These are phyloP conservation scores for Candida sp. DNA, from an alignment of 1,139 yeast species.

Conservation along the genomic window DNA sequence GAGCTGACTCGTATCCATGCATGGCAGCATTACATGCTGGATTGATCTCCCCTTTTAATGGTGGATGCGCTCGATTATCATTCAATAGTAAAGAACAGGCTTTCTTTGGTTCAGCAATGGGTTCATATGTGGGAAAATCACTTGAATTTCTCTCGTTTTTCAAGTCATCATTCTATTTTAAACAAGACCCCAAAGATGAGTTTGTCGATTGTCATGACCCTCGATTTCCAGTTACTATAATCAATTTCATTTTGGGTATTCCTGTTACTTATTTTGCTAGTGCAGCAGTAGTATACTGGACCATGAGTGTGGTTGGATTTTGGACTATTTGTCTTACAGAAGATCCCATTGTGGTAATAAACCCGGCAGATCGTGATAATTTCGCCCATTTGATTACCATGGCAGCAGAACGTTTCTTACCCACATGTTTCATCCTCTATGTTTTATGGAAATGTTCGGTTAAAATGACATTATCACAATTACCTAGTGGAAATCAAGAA, in stretches of 20 bases:
- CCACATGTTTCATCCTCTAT: constrained; percentile 67
- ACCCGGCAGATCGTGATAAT: constrained; percentile 50
- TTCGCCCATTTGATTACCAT: constrained; percentile 63
- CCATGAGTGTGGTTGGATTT: constrained; percentile 63
- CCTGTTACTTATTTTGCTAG: constrained; percentile 57
- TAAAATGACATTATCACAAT: constrained; percentile 25
- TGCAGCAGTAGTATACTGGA: constrained; percentile 62
- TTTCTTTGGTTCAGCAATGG: constrained; percentile 40
- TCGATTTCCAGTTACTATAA: constrained; percentile 49
- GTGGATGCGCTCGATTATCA: constrained; percentile 76
- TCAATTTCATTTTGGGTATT: constrained; percentile 58
- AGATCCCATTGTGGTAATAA: constrained; percentile 73
- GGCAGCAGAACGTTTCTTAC: constrained; percentile 73
- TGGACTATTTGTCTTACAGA: constrained; percentile 82
- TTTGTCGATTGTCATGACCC: constrained; percentile 63
- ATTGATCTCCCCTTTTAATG: constrained; percentile 62
- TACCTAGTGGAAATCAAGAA: constrained; percentile 15
- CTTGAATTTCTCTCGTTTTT: constrained; percentile 67
- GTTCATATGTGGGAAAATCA: constrained; percentile 52
- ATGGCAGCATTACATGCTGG: constrained; percentile 93
- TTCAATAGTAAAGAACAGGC: constrained; percentile 53
- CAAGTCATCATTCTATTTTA: constrained; percentile 70
- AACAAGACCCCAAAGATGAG: constrained; percentile 17
- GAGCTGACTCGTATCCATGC: constrained; percentile 90
- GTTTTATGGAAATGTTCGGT: constrained; percentile 67